A percentile compares a stretch with the other conserved stretches of the same genome.
Conservation (phyloP, 2,329 filamentous ascomycete genomes). For the Chrysoporthe deuterocubensis region DNA sequence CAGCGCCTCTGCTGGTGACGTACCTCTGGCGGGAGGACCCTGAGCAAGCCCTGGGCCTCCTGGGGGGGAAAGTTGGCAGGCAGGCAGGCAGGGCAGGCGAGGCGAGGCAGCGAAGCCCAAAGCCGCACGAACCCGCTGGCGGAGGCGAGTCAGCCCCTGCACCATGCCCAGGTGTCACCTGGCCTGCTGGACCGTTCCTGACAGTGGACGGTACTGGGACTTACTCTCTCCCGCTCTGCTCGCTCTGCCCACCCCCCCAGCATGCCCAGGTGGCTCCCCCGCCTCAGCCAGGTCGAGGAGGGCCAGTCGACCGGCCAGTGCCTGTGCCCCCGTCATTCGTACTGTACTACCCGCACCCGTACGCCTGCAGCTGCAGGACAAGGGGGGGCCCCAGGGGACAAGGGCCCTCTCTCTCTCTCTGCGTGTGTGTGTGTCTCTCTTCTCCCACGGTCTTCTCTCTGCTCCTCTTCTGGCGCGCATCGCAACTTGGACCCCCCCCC, state of each 20-base stretch:
- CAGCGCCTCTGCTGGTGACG: not conserved
- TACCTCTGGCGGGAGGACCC: conserved; percentile 7
- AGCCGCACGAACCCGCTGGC: not conserved
- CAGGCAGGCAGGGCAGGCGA: not conserved
- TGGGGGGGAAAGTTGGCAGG: not conserved
- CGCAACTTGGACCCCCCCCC: conserved; percentile 12
- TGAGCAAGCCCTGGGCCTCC: not conserved
- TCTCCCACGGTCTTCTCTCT: not conserved
- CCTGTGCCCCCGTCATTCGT: not conserved
- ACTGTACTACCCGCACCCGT: too few relatives aligned
- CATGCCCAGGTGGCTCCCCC: not conserved
- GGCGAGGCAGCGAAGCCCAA: not conserved
- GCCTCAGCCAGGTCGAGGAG: not conserved
- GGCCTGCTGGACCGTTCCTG: conserved; percentile 2
- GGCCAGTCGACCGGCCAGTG: not conserved
- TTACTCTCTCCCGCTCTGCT: too few relatives aligned
- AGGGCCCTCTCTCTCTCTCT: not conserved
- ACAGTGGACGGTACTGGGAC: not conserved
- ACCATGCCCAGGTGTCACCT: conserved; percentile 2
- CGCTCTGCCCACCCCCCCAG: not conserved
- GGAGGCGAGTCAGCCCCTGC: conserved; percentile 1
- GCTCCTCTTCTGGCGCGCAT: conserved; percentile 3
- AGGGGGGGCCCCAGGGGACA: too few relatives aligned
- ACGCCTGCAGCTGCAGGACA: too few relatives aligned
- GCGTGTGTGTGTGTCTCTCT: not conserved